Conservation (phyloP, 805 yeast species). For the Grigorovia yakushimaensis region DNA sequence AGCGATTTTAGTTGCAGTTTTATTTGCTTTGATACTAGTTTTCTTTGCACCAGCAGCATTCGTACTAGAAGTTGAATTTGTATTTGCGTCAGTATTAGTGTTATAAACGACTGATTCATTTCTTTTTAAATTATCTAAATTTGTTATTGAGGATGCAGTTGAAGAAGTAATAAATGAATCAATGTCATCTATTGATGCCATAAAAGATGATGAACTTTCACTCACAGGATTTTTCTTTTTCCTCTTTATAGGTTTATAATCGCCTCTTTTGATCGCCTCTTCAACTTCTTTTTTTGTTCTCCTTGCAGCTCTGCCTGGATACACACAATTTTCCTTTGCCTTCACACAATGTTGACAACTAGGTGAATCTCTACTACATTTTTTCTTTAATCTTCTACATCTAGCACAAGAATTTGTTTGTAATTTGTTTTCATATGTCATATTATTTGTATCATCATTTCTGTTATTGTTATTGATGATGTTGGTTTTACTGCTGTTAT, state of each 20-base stretch:
- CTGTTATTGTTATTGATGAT: neutral
- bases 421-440: neutral
- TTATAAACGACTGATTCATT: neutral
- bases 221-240: neutral
- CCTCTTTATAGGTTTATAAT: conserved; percentile 7
- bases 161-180: neutral
- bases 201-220: neutral
- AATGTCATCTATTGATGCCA: neutral
- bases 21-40: too few species aligned
- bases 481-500: neutral
- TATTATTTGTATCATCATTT: neutral
- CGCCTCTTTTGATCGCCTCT: conserved; percentile 20
- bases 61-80: neutral
- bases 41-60: too few species aligned
- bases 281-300: conserved; percentile 28
- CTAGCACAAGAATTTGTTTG: conserved; percentile 35
- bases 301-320: conserved; percentile 36
- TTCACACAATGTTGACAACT: conserved; percentile 35
- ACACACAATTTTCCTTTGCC: conserved; percentile 31
- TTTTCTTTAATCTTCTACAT: conserved; percentile 41
- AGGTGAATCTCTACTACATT: conserved; percentile 38
- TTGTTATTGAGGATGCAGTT: neutral
- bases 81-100: neutral
- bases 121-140: too few species aligned
- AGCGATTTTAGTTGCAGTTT: too few species aligned